Conservation (phyloP, 345 rosid species). For the Eucalyptus marginata region DNA sequence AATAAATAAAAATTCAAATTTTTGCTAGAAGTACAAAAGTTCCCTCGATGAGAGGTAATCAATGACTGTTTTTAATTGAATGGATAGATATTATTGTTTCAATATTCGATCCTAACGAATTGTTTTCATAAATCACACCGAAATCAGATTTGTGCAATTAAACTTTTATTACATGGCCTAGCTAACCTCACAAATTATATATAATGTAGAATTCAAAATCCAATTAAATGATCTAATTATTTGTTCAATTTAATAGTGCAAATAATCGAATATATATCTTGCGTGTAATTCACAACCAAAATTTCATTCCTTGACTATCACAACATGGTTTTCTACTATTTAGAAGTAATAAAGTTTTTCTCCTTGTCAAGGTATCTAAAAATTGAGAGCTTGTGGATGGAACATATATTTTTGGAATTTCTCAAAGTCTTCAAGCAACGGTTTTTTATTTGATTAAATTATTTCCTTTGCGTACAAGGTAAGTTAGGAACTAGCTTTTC, state of each 20-base stretch:
- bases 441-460: rapidly evolving
- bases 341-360: no score
- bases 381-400: no score
- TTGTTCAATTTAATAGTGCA: background rate
- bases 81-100: background rate
- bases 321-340: rapidly evolving
- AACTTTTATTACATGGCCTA: no score
- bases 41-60: background rate
- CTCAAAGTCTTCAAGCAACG: background rate
- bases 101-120: no score
- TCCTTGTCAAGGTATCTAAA: no score
- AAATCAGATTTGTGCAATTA: rapidly evolving
- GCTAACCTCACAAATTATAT: no score
- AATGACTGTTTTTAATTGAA: rapidly evolving
- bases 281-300: background rate
- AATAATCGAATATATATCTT: no score
- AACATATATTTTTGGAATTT: no score
- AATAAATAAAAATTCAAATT: background rate
- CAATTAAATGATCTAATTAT: background rate
- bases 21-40: background rate
- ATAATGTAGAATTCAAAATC: background rate
- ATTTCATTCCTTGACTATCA: no score
- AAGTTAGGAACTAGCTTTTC: no score
- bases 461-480: no score
- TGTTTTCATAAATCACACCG: background rate